Evolutionary conservation across 257 asterid genomes (phyloP).

Genomic region (Eucommia ulmoides): DNA sequence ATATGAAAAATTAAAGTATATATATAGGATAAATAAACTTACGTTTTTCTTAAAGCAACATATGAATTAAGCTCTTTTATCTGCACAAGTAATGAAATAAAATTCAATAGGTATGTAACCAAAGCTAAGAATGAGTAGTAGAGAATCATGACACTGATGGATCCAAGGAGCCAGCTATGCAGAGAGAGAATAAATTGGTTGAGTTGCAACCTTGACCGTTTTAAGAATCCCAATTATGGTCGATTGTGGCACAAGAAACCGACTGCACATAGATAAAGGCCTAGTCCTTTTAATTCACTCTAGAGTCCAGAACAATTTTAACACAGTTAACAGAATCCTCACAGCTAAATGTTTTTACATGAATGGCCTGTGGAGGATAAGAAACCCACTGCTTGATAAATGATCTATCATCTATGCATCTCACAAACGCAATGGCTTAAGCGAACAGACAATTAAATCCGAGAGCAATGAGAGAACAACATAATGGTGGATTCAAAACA

Average conservation of each 20-base stretch:
- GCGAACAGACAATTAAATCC: neutral
- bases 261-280: neutral
- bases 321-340: neutral
- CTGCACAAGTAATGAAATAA: conserved; percentile 14
- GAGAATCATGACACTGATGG: neutral
- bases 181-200: too few species aligned
- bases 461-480: too few species aligned
- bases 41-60: conserved; percentile 95
- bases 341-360: neutral
- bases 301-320: neutral
- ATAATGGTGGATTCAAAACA: too few species aligned
- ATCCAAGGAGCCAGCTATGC: neutral
- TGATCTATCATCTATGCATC: neutral
- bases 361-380: neutral
- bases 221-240: neutral
- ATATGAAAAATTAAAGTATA: too few species aligned
- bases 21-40: conserved; percentile 24
- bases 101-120: neutral
- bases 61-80: conserved; percentile 91
- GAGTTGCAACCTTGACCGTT: neutral
- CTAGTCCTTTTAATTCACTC: neutral
- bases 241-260: neutral
- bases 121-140: too few species aligned
- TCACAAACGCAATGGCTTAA: neutral
- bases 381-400: neutral